These are phyloP conservation scores for Rhizopus sp. DNA, from an alignment of 371 early-diverging fungal species.

Conservation along the genomic window DNA sequence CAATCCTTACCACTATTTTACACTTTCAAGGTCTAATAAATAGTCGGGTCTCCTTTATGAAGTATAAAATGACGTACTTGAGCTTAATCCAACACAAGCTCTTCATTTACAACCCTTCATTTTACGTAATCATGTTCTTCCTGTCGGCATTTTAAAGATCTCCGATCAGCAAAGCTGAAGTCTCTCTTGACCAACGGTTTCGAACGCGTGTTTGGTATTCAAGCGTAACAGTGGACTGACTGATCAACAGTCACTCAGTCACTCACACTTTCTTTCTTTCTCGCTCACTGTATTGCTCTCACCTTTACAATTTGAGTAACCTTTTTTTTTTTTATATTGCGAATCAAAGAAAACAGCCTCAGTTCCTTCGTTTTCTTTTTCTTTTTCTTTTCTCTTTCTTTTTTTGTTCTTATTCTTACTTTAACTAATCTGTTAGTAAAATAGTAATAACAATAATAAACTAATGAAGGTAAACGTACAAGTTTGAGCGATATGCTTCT, in stretches of 20 bases:
- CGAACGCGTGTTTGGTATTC: conserved; percentile 18
- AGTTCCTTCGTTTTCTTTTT: background rate
- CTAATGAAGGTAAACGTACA: background rate
- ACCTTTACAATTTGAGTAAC: background rate
- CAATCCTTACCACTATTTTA: too few relatives aligned
- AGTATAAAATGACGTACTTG: too few relatives aligned
- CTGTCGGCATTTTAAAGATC: too few relatives aligned
- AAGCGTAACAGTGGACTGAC: conserved; percentile 16
- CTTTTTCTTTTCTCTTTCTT: conserved; percentile 6
- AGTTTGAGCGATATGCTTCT: background rate
- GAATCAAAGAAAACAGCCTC: background rate
- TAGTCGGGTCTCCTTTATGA: too few relatives aligned
- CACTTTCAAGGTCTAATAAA: too few relatives aligned
- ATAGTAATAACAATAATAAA: background rate
- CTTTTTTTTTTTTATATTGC: background rate
- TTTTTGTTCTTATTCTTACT: background rate
- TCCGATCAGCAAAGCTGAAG: background rate
- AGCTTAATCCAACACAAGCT: too few relatives aligned
- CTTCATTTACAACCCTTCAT: too few relatives aligned
- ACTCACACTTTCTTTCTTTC: conserved; percentile 6
- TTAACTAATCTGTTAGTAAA: background rate
- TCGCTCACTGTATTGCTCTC: background rate
- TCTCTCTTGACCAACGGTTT: conserved; percentile 17
- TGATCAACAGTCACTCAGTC: conserved; percentile 14
- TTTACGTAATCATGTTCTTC: too few relatives aligned